Conservation (phyloP, 2,329 filamentous ascomycete species). For the Fusarium sp. region DNA sequence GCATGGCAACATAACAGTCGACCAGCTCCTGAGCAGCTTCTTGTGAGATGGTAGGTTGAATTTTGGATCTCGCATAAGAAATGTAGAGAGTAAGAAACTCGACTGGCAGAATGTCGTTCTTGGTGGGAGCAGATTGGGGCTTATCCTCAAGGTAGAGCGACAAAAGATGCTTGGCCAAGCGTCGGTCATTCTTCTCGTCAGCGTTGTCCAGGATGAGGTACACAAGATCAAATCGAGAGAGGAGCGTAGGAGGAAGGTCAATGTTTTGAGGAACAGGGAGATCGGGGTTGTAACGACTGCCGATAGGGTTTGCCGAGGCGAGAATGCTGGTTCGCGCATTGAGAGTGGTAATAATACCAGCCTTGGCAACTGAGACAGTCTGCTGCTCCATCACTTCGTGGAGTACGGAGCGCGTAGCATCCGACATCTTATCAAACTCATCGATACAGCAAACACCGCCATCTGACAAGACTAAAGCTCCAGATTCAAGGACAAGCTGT, state of each 20-base stretch:
- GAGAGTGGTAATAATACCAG: conserved; percentile 95
- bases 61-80: conserved; percentile 89
- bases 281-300: conserved; percentile 96
- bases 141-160: conserved; percentile 97
- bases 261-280: conserved; percentile 98
- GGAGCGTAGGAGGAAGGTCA: conserved; percentile 91
- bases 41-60: conserved; percentile 84
- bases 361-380: conserved; percentile 87
- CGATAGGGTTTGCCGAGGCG: conserved; percentile 97
- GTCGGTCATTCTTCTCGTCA: conserved; percentile 89
- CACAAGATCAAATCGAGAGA: conserved; percentile 96
- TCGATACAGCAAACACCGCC: conserved; percentile 88
- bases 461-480: conserved; percentile 82
- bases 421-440: conserved; percentile 89
- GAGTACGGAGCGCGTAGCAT: conserved; percentile 81
- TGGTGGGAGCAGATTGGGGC: conserved; percentile 82
- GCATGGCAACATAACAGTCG: conserved; percentile 92
- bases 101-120: conserved; percentile 85
- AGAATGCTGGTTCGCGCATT: conserved; percentile 97
- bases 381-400: conserved; percentile 93
- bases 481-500: conserved; percentile 83
- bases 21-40: conserved; percentile 88
- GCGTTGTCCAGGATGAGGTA: conserved; percentile 96
- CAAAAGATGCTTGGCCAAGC: conserved; percentile 90
- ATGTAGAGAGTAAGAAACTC: conserved; percentile 98